Conservation (phyloP, 495 filamentous ascomycete genomes). For the Melanomma pulvis-pyrius region DNA sequence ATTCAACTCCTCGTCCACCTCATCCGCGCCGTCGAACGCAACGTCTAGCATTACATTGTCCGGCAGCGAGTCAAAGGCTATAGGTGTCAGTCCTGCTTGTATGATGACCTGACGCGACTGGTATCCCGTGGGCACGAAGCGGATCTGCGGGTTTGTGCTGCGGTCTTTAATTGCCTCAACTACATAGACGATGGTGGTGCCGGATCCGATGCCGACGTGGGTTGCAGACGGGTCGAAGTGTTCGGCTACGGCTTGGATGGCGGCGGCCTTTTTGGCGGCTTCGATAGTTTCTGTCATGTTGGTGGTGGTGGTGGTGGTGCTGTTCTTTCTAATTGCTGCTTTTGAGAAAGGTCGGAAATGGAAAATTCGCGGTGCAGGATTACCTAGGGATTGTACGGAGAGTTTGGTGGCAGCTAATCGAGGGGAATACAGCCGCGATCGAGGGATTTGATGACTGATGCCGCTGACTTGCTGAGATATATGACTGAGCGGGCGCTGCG, state of each 20-base stretch:
- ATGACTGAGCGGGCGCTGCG: slow-evolving; percentile 12
- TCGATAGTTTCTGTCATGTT: slow-evolving; percentile 58
- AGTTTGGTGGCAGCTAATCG: slow-evolving; percentile 7
- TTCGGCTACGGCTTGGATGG: slow-evolving; percentile 78
- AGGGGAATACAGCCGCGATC: not conserved
- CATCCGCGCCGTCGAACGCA: slow-evolving; percentile 93
- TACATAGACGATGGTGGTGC: slow-evolving; percentile 92
- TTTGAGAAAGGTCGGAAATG: slow-evolving; percentile 3
- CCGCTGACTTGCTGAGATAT: slow-evolving; percentile 25
- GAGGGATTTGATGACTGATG: slow-evolving; percentile 29
- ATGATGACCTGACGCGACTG: slow-evolving; percentile 84
- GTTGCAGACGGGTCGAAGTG: slow-evolving; percentile 73
- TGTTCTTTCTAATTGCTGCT: not conserved
- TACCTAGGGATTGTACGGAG: not conserved
- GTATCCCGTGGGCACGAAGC: slow-evolving; percentile 88
- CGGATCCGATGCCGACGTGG: slow-evolving; percentile 90
- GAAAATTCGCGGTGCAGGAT: not conserved
- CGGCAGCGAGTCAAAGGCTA: slow-evolving; percentile 74
- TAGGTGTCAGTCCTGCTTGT: slow-evolving; percentile 70
- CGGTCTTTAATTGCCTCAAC: slow-evolving; percentile 85
- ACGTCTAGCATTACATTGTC: slow-evolving; percentile 68
- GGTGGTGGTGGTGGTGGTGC: slow-evolving; percentile 13
- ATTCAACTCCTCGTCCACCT: slow-evolving; percentile 93
- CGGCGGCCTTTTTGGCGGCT: slow-evolving; percentile 80
- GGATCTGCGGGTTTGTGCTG: slow-evolving; percentile 41